Percentiles rank a stretch among this genome's conserved stretches.
Evolutionary conservation across 2,329 filamentous ascomycete genomes (phyloP).

Genomic region (Calonectria leucothoes): DNA sequence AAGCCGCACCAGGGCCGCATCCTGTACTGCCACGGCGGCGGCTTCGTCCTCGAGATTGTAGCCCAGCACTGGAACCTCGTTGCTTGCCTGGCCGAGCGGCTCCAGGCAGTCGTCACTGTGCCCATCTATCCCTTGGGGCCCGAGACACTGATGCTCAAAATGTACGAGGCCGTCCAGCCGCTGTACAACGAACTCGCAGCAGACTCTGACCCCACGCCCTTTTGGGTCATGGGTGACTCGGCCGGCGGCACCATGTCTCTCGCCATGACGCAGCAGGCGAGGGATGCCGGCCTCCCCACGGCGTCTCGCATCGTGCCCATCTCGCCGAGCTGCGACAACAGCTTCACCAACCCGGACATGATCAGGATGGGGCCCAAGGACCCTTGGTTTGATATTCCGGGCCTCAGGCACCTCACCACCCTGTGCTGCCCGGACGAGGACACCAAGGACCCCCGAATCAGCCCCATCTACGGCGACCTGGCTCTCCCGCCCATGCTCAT

Average conservation of each 20-base stretch:
- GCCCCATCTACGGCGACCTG: constrained; percentile 45
- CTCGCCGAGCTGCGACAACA: constrained; percentile 45
- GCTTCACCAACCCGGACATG: constrained; percentile 43
- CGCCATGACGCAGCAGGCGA: constrained; percentile 45
- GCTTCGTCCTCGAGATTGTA: constrained; percentile 45
- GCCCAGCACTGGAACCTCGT: constrained; percentile 44
- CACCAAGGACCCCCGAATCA: constrained; percentile 41
- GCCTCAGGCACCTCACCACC: constrained; percentile 38
- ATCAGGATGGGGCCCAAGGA: constrained; percentile 37
- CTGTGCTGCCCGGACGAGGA: constrained; percentile 44
- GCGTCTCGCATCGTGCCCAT: constrained; percentile 44
- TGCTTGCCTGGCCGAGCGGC: constrained; percentile 40
- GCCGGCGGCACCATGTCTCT: constrained; percentile 46
- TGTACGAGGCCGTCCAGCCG: constrained; percentile 47
- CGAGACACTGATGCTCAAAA: constrained; percentile 44
- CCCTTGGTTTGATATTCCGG: constrained; percentile 44
- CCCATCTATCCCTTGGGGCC: constrained; percentile 48
- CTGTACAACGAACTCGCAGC: constrained; percentile 46
- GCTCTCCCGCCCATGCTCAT: constrained; percentile 45
- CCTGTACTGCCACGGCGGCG: constrained; percentile 47
- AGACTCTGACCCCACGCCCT: constrained; percentile 41
- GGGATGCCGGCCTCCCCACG: constrained; percentile 35
- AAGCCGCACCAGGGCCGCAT: constrained; percentile 42
- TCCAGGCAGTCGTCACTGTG: constrained; percentile 46
- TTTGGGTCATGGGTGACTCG: constrained; percentile 47